These are phyloP conservation scores for Alternaria rosae DNA, from an alignment of 2,329 filamentous ascomycete species.

Conservation along the genomic window DNA sequence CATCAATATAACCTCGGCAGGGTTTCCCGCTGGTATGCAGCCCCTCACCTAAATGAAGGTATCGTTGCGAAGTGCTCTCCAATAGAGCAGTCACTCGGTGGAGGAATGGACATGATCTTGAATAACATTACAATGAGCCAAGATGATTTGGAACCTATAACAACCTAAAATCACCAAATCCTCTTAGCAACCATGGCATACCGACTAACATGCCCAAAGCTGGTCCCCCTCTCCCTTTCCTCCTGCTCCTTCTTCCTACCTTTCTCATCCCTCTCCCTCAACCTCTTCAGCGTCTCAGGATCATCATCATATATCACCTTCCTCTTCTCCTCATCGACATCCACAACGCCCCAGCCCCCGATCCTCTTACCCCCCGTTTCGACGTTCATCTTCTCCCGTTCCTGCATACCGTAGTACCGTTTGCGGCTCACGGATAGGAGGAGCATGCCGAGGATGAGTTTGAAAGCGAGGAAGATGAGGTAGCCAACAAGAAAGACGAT, in stretches of 20 bases:
- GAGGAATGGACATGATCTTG: not conserved
- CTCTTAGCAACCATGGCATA: slow-evolving; percentile 97
- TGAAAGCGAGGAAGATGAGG: slow-evolving; percentile 79
- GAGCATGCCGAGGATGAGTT: slow-evolving; percentile 87
- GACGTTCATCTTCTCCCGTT: slow-evolving; percentile 63
- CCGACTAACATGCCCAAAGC: slow-evolving; percentile 72
- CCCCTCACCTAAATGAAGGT: not conserved
- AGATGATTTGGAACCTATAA: not conserved
- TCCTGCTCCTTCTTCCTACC: slow-evolving; percentile 66
- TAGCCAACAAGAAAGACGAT: slow-evolving; percentile 86
- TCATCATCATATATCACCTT: slow-evolving; percentile 89
- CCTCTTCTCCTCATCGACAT: slow-evolving; percentile 86
- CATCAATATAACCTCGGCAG: not conserved
- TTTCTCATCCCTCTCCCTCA: slow-evolving; percentile 69
- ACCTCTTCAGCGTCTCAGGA: slow-evolving; percentile 69
- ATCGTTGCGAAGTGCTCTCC: not conserved
- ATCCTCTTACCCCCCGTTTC: slow-evolving; percentile 76
- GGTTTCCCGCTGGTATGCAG: not conserved
- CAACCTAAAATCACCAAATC: slow-evolving; percentile 75
- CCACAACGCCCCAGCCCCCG: slow-evolving; percentile 84
- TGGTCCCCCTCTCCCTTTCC: slow-evolving; percentile 59
- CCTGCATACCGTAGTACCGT: slow-evolving; percentile 82
- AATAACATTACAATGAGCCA: not conserved
- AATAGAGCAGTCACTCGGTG: not conserved
- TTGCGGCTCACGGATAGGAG: slow-evolving; percentile 80